Evolutionary conservation across 495 filamentous ascomycete species (phyloP).

Genomic region (Aspergillus asperescens): DNA sequence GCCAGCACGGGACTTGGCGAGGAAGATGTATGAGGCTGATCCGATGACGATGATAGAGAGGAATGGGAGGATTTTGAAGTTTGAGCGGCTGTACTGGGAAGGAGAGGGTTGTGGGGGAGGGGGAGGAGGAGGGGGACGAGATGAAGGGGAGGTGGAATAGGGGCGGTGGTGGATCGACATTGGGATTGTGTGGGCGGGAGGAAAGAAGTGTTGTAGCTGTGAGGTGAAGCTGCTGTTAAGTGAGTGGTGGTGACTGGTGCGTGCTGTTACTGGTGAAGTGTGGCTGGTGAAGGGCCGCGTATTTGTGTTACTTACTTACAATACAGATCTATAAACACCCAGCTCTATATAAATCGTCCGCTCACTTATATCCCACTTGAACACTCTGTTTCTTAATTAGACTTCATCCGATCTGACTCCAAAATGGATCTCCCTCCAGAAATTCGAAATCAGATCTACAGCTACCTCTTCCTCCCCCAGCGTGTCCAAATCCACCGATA

Average conservation of each 20-base stretch:
- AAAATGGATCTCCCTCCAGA: conserved; percentile 14
- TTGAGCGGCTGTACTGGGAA: conserved; percentile 34
- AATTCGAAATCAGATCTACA: conserved; percentile 16
- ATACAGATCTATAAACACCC: not conserved
- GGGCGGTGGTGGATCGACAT: conserved; percentile 10
- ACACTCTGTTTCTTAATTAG: no score
- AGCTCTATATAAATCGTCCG: not conserved
- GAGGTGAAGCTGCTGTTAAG: not conserved
- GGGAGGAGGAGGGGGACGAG: conserved; percentile 5
- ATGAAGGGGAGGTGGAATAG: conserved; percentile 16
- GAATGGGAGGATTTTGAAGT: conserved; percentile 63
- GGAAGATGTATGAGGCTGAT: conserved; percentile 54
- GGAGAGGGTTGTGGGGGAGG: conserved; percentile 11
- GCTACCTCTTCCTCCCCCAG: conserved; percentile 11
- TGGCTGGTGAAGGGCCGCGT: not conserved
- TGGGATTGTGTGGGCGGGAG: not conserved
- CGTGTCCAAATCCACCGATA: conserved; percentile 11
- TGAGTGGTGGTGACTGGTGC: not conserved
- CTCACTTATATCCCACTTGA: no score
- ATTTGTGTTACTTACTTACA: not conserved
- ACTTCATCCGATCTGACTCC: not conserved
- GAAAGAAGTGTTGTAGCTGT: not conserved
- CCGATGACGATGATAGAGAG: conserved; percentile 54
- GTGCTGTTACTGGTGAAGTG: not conserved
- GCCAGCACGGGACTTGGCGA: conserved; percentile 56